Percentiles rank a stretch among this genome's conserved stretches.
These are phyloP conservation scores for Epicoccum sorghinum DNA, from an alignment of 2,329 filamentous ascomycete species.

Conservation along the genomic window DNA sequence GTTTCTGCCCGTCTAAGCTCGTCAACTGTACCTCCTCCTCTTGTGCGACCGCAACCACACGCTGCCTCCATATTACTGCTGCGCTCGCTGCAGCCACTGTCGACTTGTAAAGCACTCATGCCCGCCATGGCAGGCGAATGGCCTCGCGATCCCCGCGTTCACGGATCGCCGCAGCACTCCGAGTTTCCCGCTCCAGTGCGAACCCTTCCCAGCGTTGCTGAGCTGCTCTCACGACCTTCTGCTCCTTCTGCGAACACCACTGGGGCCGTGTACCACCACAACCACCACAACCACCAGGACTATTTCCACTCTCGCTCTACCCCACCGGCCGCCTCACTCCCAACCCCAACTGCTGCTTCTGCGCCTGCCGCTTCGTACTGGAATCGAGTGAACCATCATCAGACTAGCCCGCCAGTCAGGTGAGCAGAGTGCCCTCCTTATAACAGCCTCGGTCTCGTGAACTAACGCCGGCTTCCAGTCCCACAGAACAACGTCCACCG, in stretches of 20 bases:
- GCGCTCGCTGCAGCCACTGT: slow-evolving; percentile 8
- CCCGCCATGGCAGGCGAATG: slow-evolving; percentile 19
- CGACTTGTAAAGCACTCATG: slow-evolving; percentile 12
- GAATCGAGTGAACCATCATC: slow-evolving; percentile 21
- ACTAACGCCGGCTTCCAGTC: slow-evolving; percentile 9
- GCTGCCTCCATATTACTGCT: slow-evolving; percentile 16
- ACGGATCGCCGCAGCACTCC: slow-evolving; percentile 11
- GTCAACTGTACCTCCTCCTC: slow-evolving; percentile 10
- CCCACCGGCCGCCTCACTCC: slow-evolving; percentile 14
- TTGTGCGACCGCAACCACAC: slow-evolving; percentile 13
- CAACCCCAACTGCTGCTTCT: slow-evolving; percentile 6
- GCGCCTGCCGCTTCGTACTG: slow-evolving; percentile 10
- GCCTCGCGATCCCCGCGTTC: slow-evolving; percentile 16
- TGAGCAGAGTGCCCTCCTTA: neutral
- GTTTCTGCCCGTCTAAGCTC: slow-evolving; percentile 8
- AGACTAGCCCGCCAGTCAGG: slow-evolving; percentile 16
- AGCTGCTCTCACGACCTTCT: slow-evolving; percentile 28
- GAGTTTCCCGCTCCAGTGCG: slow-evolving; percentile 16
- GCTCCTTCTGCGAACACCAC: slow-evolving; percentile 18
- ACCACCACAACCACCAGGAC: slow-evolving; percentile 24
- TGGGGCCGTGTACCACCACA: slow-evolving; percentile 22
- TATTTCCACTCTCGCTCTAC: slow-evolving; percentile 14
- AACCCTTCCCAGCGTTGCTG: slow-evolving; percentile 32
- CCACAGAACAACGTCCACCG: slow-evolving; percentile 10
- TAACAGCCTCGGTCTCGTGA: neutral